Evolutionary conservation across 2,329 filamentous ascomycete genomes (phyloP), one percentile per base, ranked within the genome.

Genomic region (Microdochium nivale): DNA sequence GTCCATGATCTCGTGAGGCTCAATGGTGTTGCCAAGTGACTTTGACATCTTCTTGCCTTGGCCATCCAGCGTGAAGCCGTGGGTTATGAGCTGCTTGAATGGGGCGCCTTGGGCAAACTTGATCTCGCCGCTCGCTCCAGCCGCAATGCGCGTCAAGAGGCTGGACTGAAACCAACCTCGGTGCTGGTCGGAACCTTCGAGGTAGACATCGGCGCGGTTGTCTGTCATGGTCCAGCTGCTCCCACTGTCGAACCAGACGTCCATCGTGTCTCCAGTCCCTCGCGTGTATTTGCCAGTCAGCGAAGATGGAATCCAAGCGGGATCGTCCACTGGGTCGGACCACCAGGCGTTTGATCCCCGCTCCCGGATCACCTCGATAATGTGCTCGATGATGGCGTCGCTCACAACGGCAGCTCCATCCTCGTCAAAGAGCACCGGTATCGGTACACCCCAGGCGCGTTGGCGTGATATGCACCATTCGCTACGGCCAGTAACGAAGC

Each of bases 381-480:
- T 90, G 66, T 97, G 91, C 16, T 84, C 79, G 25, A 97, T 86
- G 25, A 84, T 89, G 33, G 87, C 81, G 24, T 84, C 80, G 1
- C 84, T 90, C 68, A 96, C 82, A n/a, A 94, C 74, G 2, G 90
- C 87, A 51, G 87, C 79, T 3, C 86, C 87, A 3, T 77, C 78
- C 13, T 80, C 76, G 58, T 88, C 80, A 65, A 95, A 96, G 0
- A 99, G 71, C 1, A 90, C 90, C 14, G 94, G 94, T 52, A 99
- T 99, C 0, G 94, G 94, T 4, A 99, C 90, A 58, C 94, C 94
- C 94, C 94, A 99, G 13, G 90, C 87, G 49, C 94, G 84, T 68
- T 99, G 94, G 47, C 94, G 83, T 4, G 94, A 99, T 59, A 99
- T 96, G 65, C 94, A 99, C 94, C 94, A 99, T 67, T 99, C 92